Conservation (phyloP, 1,284 basidiomycete genomes). For the Apiotrichum gamsii region DNA sequence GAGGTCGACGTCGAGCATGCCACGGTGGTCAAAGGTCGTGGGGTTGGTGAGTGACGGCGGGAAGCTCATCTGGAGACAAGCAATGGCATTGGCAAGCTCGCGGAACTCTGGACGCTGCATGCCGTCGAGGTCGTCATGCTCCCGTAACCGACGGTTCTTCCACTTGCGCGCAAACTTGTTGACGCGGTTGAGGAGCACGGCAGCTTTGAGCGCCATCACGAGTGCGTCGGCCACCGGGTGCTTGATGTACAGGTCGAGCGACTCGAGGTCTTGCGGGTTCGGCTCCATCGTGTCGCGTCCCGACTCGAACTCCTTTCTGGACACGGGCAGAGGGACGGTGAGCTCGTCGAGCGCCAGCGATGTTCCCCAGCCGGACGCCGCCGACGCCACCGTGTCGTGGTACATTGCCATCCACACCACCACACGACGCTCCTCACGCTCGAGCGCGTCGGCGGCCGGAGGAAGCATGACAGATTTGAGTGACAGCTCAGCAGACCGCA, state of each 20-base stretch:
- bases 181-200: constrained; percentile 33
- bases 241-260: constrained; percentile 42
- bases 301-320: constrained; percentile 29
- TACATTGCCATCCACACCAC: constrained; percentile 45
- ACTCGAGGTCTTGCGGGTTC: constrained; percentile 44
- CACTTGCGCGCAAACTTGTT: constrained; percentile 37
- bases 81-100: constrained; percentile 41
- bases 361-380: constrained; percentile 44
- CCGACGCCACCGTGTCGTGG: constrained; percentile 39
- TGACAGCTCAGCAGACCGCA: constrained; percentile 39
- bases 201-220: constrained; percentile 34
- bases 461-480: constrained; percentile 43
- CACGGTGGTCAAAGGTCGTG: constrained; percentile 19
- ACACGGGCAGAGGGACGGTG: constrained; percentile 38
- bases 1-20: constrained; percentile 30
- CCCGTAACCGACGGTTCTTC: constrained; percentile 41
- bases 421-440: constrained; percentile 43
- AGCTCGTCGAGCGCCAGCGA: constrained; percentile 44
- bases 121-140: constrained; percentile 41
- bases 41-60: constrained; percentile 27
- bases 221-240: constrained; percentile 44
- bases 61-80: constrained; percentile 44
- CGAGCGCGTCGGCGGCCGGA: constrained; percentile 38
- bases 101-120: constrained; percentile 43
- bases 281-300: constrained; percentile 31